A percentile compares a stretch with the other conserved stretches of the same genome.
These are phyloP conservation scores for Notholithocarpus densiflorus DNA, from an alignment of 306 rosid genomes.

Conservation along the genomic window DNA sequence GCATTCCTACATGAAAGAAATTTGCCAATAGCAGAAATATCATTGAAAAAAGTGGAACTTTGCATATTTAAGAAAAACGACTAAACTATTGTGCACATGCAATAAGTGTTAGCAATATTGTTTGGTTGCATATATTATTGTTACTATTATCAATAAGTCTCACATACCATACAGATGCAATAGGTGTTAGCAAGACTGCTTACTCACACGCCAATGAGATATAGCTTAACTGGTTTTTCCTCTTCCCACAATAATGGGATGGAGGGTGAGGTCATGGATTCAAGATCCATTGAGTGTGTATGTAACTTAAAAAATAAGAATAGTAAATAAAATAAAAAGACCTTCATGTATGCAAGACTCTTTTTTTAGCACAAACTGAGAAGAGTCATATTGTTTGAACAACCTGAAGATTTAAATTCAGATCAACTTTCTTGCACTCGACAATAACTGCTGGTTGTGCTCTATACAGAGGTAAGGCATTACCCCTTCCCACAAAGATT, in stretches of 20 bases:
- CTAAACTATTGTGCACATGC: too few relatives aligned
- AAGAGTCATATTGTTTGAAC: background rate
- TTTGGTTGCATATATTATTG: background rate
- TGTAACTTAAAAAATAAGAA: background rate
- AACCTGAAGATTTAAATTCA: background rate
- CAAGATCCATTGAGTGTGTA: too few relatives aligned
- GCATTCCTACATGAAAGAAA: background rate
- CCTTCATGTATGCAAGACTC: background rate
- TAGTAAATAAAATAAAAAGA: background rate
- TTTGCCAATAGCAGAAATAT: background rate
- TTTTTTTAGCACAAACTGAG: background rate
- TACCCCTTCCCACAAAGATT: background rate
- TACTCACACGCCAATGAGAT: too few relatives aligned
- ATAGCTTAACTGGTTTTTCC: too few relatives aligned
- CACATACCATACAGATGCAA: too few relatives aligned
- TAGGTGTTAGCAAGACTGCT: too few relatives aligned
- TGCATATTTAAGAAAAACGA: background rate
- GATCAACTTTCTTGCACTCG: background rate
- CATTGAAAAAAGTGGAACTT: background rate
- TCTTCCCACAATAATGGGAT: too few relatives aligned
- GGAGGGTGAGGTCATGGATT: too few relatives aligned
- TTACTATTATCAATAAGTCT: too few relatives aligned
- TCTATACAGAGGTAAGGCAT: background rate
- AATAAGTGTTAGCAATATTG: background rate
- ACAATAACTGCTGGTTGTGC: background rate